phyloP scores from a whole-genome alignment of 139 green algal species.

The Coelastrella sp. region DNA sequence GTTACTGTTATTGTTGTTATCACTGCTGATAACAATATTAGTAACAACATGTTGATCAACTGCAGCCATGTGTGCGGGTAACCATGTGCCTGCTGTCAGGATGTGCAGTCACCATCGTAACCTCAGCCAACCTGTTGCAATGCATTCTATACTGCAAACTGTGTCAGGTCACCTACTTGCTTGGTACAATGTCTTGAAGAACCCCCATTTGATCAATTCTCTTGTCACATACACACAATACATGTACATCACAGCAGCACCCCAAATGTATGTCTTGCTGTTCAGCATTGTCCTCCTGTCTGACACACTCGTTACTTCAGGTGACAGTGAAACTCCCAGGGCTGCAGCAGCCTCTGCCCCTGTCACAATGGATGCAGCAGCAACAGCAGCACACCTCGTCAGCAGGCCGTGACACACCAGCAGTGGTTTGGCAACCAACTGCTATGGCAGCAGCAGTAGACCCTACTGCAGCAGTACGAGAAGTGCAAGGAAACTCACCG shows the following conservation, averaged over 20 bases:
- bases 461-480: too few species aligned
- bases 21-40: not conserved
- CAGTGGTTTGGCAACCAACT: not conserved
- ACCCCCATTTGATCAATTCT: too few species aligned
- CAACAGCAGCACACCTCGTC: not conserved
- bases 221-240: too few species aligned
- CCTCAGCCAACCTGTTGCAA: too few species aligned
- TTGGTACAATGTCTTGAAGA: too few species aligned
- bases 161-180: too few species aligned
- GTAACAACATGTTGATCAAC: not conserved
- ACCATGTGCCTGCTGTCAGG: too few species aligned
- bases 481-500: not conserved
- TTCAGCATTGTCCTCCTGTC: not conserved
- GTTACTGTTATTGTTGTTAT: not conserved
- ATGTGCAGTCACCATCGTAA: too few species aligned
- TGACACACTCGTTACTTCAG: not conserved
- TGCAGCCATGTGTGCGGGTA: not conserved
- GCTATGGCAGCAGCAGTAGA: not conserved
- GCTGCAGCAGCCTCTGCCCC: not conserved
- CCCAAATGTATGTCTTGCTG: not conserved
- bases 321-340: not conserved
- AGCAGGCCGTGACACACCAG: not conserved
- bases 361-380: conserved; percentile 16
- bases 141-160: too few species aligned
- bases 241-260: not conserved